These are phyloP conservation scores for Lotus japonicus DNA, from an alignment of 306 rosid species.

Conservation along the genomic window DNA sequence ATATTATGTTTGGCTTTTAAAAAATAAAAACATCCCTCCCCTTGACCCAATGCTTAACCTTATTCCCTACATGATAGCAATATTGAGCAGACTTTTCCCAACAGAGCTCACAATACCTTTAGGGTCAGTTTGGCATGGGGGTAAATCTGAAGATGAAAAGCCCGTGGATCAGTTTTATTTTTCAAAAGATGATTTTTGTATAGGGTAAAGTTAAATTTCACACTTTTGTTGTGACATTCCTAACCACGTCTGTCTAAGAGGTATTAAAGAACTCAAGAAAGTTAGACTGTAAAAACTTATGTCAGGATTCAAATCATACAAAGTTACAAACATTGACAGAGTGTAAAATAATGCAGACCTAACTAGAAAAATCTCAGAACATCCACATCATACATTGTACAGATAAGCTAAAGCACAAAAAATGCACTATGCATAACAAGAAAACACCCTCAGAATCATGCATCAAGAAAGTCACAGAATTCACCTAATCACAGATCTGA, in stretches of 20 bases:
- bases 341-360: constrained; percentile 15
- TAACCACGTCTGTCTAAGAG: constrained; percentile 19
- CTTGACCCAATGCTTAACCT: background rate
- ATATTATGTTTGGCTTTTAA: no score
- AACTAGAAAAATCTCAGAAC: constrained; percentile 6
- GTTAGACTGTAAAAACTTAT: constrained; percentile 11
- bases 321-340: background rate
- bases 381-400: constrained; percentile 4
- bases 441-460: background rate
- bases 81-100: background rate
- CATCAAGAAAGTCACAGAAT: background rate
- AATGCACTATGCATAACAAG: background rate
- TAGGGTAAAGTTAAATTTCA: no score
- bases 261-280: constrained; percentile 21
- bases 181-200: background rate
- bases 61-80: background rate
- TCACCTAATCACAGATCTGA: constrained; percentile 2
- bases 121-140: background rate
- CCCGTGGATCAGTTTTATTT: background rate
- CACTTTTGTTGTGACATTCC: no score
- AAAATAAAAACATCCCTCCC: no score
- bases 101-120: background rate
- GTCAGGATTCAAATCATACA: constrained; percentile 12
- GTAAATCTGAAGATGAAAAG: background rate
- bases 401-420: background rate